Evolutionary conservation across 2,329 filamentous ascomycete species (phyloP).

Genomic region (Whalleya microplaca): DNA sequence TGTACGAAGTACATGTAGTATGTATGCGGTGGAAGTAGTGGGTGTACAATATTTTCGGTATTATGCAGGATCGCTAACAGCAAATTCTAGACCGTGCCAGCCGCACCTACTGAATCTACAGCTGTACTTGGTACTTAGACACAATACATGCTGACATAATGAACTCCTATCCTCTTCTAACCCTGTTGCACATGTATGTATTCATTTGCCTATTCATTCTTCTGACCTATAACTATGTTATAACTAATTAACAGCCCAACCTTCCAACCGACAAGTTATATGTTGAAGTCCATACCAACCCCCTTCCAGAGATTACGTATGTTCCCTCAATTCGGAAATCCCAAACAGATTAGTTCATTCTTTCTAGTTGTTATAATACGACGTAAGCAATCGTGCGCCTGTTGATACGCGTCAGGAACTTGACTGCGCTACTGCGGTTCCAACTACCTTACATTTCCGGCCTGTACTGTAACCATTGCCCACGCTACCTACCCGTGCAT

Average conservation of each 20-base stretch:
- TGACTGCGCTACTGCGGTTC: too few species aligned
- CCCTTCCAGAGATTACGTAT: neutral
- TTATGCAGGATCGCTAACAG: neutral
- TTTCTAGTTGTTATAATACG: neutral
- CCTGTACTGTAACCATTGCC: neutral
- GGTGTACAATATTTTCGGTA: too few species aligned
- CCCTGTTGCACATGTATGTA: too few species aligned
- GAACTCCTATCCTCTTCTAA: neutral
- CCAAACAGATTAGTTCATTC: neutral
- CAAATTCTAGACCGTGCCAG: neutral
- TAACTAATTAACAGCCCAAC: too few species aligned
- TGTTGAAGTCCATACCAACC: neutral
- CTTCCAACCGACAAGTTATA: neutral
- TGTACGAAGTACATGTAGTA: too few species aligned
- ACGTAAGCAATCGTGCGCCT: neutral
- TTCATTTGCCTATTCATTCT: too few species aligned
- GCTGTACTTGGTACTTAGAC: too few species aligned
- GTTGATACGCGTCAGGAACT: slow-evolving; percentile 15
- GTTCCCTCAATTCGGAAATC: neutral
- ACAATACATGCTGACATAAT: neutral
- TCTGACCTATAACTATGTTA: too few species aligned
- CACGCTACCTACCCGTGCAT: neutral
- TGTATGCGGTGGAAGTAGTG: neutral
- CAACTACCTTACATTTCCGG: slow-evolving; percentile 25
- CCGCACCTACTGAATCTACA: too few species aligned